These are phyloP conservation scores for Medicago lupulina DNA, from an alignment of 306 rosid species.

Conservation along the genomic window DNA sequence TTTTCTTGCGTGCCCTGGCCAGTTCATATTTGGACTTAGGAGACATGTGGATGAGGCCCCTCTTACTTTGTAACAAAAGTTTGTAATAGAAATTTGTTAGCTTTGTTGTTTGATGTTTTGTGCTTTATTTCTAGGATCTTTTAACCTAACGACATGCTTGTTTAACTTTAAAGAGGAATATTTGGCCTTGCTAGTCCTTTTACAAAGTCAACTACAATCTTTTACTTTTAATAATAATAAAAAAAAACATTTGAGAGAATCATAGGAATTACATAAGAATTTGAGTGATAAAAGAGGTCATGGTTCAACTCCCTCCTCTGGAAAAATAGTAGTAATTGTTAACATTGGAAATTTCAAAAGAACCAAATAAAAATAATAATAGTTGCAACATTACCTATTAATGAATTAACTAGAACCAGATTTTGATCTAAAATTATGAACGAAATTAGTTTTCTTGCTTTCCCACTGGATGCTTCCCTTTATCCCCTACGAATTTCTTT, in stretches of 20 bases:
- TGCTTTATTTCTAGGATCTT: slow-evolving; percentile 6
- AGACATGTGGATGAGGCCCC: slow-evolving; percentile 20
- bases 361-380: no score
- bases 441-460: no score
- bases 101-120: not conserved
- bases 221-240: not conserved
- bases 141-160: not conserved
- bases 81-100: slow-evolving; percentile 13
- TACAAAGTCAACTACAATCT: not conserved
- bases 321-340: no score
- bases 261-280: not conserved
- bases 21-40: slow-evolving; percentile 35
- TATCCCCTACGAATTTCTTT: no score
- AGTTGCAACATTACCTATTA: no score
- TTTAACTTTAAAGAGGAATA: not conserved
- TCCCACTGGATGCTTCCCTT: no score
- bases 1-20: slow-evolving; percentile 34
- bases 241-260: not conserved
- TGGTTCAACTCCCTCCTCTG: no score
- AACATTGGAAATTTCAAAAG: no score
- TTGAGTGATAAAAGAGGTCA: no score
- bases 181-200: not conserved
- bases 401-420: no score
- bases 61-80: slow-evolving; percentile 26
- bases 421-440: no score